phyloP scores from a whole-genome alignment of 2,329 filamentous ascomycete species.

The Alternaria triticina region DNA sequence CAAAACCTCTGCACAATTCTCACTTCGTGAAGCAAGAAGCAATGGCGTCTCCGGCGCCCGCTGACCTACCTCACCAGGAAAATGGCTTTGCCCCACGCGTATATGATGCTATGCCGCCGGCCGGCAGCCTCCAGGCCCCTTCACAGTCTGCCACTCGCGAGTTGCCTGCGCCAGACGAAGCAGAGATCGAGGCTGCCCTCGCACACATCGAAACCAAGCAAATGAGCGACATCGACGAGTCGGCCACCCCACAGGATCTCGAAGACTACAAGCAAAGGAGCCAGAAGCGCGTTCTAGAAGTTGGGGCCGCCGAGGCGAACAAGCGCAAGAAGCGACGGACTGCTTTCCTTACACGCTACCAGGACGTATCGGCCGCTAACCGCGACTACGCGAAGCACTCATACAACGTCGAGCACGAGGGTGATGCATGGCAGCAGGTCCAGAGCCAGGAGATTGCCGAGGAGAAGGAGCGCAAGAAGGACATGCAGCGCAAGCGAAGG shows the following conservation, averaged over 20 bases:
- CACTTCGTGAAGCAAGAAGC: conserved; percentile 46
- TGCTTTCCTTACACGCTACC: conserved; percentile 62
- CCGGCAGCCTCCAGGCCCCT: conserved; percentile 23
- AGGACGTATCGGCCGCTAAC: conserved; percentile 69
- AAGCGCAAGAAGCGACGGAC: conserved; percentile 71
- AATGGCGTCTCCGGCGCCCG: conserved; percentile 37
- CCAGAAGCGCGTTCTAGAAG: conserved; percentile 72
- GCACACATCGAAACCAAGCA: conserved; percentile 63
- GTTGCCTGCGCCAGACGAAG: conserved; percentile 56
- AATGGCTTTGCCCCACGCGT: conserved; percentile 22
- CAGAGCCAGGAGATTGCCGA: conserved; percentile 88
- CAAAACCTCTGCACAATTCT: conserved; percentile 30
- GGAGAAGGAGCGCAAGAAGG: conserved; percentile 99
- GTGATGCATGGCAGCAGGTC: conserved; percentile 83
- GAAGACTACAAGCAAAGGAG: conserved; percentile 60
- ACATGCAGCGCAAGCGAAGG: conserved; percentile 97
- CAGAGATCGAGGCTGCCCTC: conserved; percentile 72
- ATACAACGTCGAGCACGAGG: conserved; percentile 78
- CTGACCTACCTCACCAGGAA: conserved; percentile 28
- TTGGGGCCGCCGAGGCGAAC: conserved; percentile 66
- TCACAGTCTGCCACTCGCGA: conserved; percentile 31
- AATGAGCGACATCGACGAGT: conserved; percentile 63
- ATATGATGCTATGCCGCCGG: conserved; percentile 35
- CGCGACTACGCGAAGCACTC: conserved; percentile 74
- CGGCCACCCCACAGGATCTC: conserved; percentile 59